A percentile compares a stretch with the other conserved stretches of the same genome.
phyloP scores from a whole-genome alignment of 169 alveolate species.

The Plasmodium adleri region DNA sequence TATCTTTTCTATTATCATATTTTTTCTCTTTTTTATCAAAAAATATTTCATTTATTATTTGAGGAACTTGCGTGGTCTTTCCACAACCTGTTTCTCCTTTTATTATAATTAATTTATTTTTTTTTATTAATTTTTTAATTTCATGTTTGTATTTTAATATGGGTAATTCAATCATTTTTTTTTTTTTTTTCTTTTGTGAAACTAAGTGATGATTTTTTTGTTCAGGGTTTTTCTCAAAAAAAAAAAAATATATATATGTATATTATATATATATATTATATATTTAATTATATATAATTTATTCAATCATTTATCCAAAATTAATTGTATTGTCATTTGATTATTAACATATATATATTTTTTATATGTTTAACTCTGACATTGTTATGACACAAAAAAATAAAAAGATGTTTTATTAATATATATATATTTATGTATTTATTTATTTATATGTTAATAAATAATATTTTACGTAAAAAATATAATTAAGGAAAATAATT shows the following conservation, averaged over 20 bases:
- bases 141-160: slow-evolving; percentile 55
- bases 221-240: neutral
- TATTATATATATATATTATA: neutral
- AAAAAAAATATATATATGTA: neutral
- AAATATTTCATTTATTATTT: slow-evolving; percentile 89
- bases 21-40: slow-evolving; percentile 31
- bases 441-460: too few relatives aligned
- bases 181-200: neutral
- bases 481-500: too few relatives aligned
- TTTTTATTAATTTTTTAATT: slow-evolving; percentile 40
- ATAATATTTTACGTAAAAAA: too few relatives aligned
- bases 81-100: slow-evolving; percentile 98
- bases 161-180: slow-evolving; percentile 47
- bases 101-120: slow-evolving; percentile 39
- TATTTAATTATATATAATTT: too few relatives aligned
- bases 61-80: slow-evolving; percentile 97
- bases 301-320: too few relatives aligned
- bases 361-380: too few relatives aligned
- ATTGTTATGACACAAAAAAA: too few relatives aligned
- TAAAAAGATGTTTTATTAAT: too few relatives aligned
- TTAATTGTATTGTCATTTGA: too few relatives aligned
- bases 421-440: too few relatives aligned
- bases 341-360: too few relatives aligned
- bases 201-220: too few relatives aligned
- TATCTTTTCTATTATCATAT: neutral